phyloP scores from a whole-genome alignment of 2,329 filamentous ascomycete genomes.

The Lizonia empirigonia region DNA sequence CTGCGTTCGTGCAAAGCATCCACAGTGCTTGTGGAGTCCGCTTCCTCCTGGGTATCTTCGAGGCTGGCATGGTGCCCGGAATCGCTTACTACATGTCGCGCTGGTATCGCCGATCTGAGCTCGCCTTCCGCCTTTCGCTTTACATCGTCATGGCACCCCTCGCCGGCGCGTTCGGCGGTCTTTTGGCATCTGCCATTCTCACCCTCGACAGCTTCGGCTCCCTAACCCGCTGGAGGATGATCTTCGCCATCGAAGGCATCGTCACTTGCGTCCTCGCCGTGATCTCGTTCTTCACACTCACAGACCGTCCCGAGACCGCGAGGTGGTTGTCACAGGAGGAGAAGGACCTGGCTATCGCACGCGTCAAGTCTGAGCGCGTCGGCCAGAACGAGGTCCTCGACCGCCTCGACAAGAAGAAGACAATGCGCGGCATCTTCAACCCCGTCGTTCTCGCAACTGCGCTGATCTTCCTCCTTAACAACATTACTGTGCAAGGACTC shows the following conservation, averaged over 20 bases:
- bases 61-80: slow-evolving; percentile 70
- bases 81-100: slow-evolving; percentile 75
- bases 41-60: slow-evolving; percentile 69
- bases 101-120: slow-evolving; percentile 73
- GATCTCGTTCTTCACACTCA: slow-evolving; percentile 67
- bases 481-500: slow-evolving; percentile 73
- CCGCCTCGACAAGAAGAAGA: slow-evolving; percentile 64
- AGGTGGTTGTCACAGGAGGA: slow-evolving; percentile 69
- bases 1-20: slow-evolving; percentile 66
- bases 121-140: slow-evolving; percentile 69
- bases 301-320: slow-evolving; percentile 71
- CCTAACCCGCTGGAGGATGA: slow-evolving; percentile 69
- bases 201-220: slow-evolving; percentile 63
- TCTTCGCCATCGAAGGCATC: slow-evolving; percentile 74
- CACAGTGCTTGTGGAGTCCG: slow-evolving; percentile 63
- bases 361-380: slow-evolving; percentile 71
- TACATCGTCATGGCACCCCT: slow-evolving; percentile 75
- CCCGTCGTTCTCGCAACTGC: slow-evolving; percentile 65
- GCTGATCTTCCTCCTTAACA: slow-evolving; percentile 67
- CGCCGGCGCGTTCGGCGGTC: slow-evolving; percentile 72
- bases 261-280: slow-evolving; percentile 64
- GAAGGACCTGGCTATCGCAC: slow-evolving; percentile 68
- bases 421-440: slow-evolving; percentile 66
- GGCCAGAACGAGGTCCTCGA: slow-evolving; percentile 68
- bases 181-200: slow-evolving; percentile 67